A percentile compares a stretch with the other conserved stretches of the same genome.
phyloP scores from a whole-genome alignment of 345 rosid genomes.

The Firmiana major region DNA sequence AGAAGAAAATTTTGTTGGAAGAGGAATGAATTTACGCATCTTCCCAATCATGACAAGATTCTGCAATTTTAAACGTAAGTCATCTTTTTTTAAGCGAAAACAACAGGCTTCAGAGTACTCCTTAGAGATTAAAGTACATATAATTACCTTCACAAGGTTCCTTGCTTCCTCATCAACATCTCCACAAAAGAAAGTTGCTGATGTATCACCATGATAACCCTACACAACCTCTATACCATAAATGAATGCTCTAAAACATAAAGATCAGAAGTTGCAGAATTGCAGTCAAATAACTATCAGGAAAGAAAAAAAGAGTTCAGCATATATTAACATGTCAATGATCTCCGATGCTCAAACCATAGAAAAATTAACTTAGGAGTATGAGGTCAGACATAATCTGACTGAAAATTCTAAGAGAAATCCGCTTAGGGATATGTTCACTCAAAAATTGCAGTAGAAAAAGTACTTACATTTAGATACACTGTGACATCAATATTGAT shows the following conservation, averaged over 20 bases:
- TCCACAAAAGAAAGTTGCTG: slow-evolving; percentile 92
- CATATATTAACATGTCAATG: neutral
- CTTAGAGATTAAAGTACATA: neutral
- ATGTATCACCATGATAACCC: slow-evolving; percentile 98
- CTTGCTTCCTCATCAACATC: slow-evolving; percentile 73
- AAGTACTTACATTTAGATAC: slow-evolving; percentile 63
- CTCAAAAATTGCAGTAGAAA: slow-evolving; percentile 7
- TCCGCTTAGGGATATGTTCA: neutral
- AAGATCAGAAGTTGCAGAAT: slow-evolving; percentile 2
- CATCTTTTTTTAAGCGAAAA: neutral
- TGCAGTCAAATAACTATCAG: too few relatives aligned
- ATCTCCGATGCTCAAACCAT: neutral
- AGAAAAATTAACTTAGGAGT: neutral
- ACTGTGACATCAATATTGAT: slow-evolving; percentile 92
- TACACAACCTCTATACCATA: slow-evolving; percentile 21
- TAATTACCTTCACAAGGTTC: slow-evolving; percentile 68
- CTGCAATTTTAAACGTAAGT: neutral
- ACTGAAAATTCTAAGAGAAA: neutral
- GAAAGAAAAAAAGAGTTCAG: neutral
- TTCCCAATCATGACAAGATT: neutral
- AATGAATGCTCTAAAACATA: neutral
- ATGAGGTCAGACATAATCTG: neutral
- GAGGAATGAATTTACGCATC: neutral
- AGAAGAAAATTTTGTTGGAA: neutral
- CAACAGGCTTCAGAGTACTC: neutral